Evolutionary conservation across 345 rosid species (phyloP).

Genomic region (Turritis glabra): DNA sequence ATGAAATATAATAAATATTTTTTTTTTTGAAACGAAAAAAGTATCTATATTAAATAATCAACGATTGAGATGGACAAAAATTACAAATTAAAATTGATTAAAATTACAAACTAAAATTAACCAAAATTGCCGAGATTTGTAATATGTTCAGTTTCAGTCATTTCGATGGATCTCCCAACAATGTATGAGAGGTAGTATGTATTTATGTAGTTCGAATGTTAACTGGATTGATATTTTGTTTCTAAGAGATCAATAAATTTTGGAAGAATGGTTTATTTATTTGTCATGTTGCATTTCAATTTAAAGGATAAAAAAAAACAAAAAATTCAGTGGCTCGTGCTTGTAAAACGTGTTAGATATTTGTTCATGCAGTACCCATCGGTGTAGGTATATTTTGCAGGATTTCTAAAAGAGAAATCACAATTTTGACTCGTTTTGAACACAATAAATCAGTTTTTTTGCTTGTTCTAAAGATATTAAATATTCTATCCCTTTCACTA

Average conservation of each 20-base stretch:
- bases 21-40: too few species aligned
- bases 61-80: background rate
- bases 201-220: background rate
- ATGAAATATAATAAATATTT: too few species aligned
- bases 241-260: background rate
- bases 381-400: background rate
- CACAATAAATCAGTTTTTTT: background rate
- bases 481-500: constrained; percentile 11
- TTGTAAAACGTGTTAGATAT: constrained; percentile 23
- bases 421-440: background rate
- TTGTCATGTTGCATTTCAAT: constrained; percentile 10
- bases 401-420: background rate
- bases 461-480: background rate
- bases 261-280: background rate
- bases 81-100: background rate
- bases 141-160: background rate
- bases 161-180: background rate
- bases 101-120: background rate
- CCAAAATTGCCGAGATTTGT: background rate
- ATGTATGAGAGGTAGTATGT: background rate
- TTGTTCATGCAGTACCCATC: constrained; percentile 16
- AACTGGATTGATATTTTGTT: background rate
- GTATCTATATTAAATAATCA: background rate
- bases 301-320: background rate
- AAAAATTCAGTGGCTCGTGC: background rate